Evolutionary conservation across 768 basidiomycete species (phyloP), one percentile per base, ranked within the genome.

Genomic region (Suillus discolor): DNA sequence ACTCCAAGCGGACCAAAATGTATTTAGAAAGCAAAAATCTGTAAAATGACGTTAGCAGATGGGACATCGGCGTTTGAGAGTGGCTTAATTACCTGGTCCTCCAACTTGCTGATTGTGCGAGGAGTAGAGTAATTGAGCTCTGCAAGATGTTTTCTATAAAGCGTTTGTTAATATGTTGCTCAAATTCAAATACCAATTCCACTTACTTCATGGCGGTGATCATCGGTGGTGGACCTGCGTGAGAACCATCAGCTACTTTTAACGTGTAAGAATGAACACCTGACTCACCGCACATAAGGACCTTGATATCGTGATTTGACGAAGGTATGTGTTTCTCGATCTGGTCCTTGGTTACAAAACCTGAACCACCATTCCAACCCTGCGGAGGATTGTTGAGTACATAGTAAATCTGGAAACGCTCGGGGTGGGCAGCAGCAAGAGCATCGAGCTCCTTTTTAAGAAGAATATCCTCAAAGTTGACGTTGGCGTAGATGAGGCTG

Each of bases 401-500:
- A 76, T 96, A 95, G 79, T 86, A 88, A 62, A 97, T 84, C 69
- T 85, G 88, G 84, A 99, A 95, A 65, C 87, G 83, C 55, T 82
- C 76, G 25, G 83, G 81, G 72, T 97, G 84, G 63, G 79, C 80
- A 57, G 81, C 82, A 20, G 85, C 84, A 54, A 98, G 87, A 63
- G 86, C 84, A 76, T 98, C 95, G 57, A 99, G 85, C 73, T 98
- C 94, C 66, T 87, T 84, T 73, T 87, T 92, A 71, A 99, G 85
- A 47, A 99, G 88, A 73, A 99, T 98, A 74, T 99, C 97, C 64
- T 96, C 92, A 65, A 83, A 75, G 78, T 90, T 91, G 68, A 98
- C 96, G 79, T 99, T 99, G 70, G 97, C 97, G 79, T 99, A 99
- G 75, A 99, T 93, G 73, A 99, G 87, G 69, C 84, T 86, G 73